phyloP scores from a whole-genome alignment of 495 filamentous ascomycete species.

The Podospora fimiseda region DNA sequence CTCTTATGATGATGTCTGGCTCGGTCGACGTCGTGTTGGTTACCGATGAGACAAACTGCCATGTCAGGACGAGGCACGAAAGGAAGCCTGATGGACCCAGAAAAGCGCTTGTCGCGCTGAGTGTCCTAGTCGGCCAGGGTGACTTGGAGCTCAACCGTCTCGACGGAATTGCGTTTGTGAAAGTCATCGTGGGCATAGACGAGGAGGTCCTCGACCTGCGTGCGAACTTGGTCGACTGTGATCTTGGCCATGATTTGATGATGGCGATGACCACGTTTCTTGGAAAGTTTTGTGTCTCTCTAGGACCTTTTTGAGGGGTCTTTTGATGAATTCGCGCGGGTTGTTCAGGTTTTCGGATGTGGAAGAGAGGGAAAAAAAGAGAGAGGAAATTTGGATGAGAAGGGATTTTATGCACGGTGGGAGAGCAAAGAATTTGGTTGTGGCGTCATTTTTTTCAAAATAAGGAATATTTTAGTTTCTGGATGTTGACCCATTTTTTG shows the following conservation, averaged over 20 bases:
- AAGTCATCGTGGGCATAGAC: neutral
- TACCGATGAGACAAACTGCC: no score
- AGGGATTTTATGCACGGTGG: no score
- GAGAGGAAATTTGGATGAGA: no score
- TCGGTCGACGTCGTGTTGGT: constrained; percentile 99
- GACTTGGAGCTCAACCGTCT: neutral
- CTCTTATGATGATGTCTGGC: constrained; percentile 96
- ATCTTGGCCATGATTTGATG: neutral
- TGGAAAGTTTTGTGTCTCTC: neutral
- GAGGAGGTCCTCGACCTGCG: neutral
- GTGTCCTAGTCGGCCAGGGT: neutral
- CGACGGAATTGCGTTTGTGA: neutral
- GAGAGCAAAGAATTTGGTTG: no score
- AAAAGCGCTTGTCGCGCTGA: constrained; percentile 49
- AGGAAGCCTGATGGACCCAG: constrained; percentile 78
- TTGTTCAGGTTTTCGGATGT: no score
- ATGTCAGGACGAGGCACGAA: no score
- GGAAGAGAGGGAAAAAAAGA: no score
- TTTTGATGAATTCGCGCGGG: neutral
- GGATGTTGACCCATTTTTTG: no score
- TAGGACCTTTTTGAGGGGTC: neutral
- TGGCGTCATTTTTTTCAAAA: no score
- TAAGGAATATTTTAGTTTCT: no score
- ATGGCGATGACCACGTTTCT: neutral
- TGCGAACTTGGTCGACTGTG: neutral